Base-by-base conservation (phyloP, 768 basidiomycete species). In the Pleurotus tuber-regium region DNA sequence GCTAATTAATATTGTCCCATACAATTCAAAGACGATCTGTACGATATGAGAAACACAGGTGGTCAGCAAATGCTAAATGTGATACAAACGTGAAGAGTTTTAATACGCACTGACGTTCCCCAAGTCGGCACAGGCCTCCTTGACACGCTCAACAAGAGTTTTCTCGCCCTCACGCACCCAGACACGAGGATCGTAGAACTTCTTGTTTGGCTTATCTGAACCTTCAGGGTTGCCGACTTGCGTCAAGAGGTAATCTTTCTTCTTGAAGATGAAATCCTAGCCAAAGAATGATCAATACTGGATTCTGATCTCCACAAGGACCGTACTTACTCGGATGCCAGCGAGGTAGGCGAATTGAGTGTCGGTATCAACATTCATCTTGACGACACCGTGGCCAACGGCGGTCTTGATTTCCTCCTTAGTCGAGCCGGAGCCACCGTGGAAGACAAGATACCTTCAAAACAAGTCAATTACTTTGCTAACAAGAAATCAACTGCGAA, bases 161-260 rank as follows among this genome's bases (percentile, higher is more conserved):
- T 95, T 94, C 78, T 98, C 94, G 59, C 95, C 95, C 73, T 97
- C 93, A 63, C 96, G 90, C 44, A 99, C 93, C 96, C 96, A 99
- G 54, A 95, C 87, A 76, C 96, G 91, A 43, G 94, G 95, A 70
- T 96, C 93, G 73, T 96, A 96, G 77, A 70, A 87, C 84, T 98
- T 99, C 89, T 99, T 99, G 86, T 99, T 98, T 52, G 96, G 96
- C 79, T 96, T 96, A 74, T 98, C 95, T 18, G 84, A 68, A 39
- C 94, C 95, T 21, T 98, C 95, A 33, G 97, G 97, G 80, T 98
- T 98, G 43, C 96, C 96, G 57, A 98, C 92, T 68, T 99, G 96
- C 25, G 83, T 77, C 64, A 81, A 67, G 59, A 99, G 79, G 75
- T 97, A 98, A 54, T 80, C 96, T 60, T 85, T 82, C 83, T 91